Evolutionary conservation across 1,139 yeast species (phyloP).

Genomic region (Geotrichum restrictum): DNA sequence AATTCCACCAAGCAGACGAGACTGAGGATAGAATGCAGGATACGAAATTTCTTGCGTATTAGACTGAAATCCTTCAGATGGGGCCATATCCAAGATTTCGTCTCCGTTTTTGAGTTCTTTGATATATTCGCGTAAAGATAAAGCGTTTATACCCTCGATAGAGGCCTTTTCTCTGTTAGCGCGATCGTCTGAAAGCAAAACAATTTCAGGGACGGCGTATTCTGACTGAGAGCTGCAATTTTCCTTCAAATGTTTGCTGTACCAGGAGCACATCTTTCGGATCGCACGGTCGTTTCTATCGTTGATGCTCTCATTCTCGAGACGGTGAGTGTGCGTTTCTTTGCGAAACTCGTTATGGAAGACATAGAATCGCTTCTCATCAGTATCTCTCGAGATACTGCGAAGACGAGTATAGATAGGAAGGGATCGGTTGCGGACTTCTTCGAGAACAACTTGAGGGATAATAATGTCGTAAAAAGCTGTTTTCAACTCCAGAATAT

Average conservation of each 20-base stretch:
- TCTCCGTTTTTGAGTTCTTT: constrained; percentile 70
- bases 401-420: constrained; percentile 86
- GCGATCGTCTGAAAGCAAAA: constrained; percentile 75
- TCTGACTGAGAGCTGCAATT: constrained; percentile 24
- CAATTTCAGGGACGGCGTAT: constrained; percentile 43
- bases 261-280: constrained; percentile 71
- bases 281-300: constrained; percentile 93
- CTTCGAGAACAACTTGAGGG: constrained; percentile 93
- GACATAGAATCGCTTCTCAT: constrained; percentile 80
- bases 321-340: constrained; percentile 63
- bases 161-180: constrained; percentile 60
- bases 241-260: constrained; percentile 54
- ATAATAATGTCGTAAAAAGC: constrained; percentile 85
- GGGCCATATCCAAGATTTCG: constrained; percentile 75
- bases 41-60: constrained; percentile 53
- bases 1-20: constrained; percentile 86
- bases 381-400: constrained; percentile 63
- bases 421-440: constrained; percentile 79
- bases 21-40: constrained; percentile 72
- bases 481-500: constrained; percentile 70
- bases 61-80: constrained; percentile 46
- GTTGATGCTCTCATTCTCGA: constrained; percentile 67
- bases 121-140: constrained; percentile 62
- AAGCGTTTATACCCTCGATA: constrained; percentile 52
- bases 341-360: constrained; percentile 89